Conservation (phyloP, 2,329 filamentous ascomycete genomes). For the Venturia nashicola region DNA sequence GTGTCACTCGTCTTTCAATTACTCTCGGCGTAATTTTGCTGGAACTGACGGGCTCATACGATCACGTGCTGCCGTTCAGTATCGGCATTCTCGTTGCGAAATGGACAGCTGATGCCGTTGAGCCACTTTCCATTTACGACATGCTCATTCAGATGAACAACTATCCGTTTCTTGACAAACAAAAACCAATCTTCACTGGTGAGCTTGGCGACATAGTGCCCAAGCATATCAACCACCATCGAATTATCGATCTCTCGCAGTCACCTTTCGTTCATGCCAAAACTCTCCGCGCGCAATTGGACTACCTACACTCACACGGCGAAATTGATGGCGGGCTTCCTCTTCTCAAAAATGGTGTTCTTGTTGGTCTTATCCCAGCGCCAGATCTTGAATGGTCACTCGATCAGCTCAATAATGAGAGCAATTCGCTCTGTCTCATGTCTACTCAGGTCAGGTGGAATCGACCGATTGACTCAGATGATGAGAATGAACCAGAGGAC, state of each 20-base stretch:
- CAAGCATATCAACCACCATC: conserved; percentile 52
- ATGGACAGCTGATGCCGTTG: conserved; percentile 92
- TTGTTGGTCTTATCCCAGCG: conserved; percentile 85
- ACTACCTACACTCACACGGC: conserved; percentile 68
- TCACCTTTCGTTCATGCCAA: conserved; percentile 69
- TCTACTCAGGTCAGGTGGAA: conserved; percentile 44
- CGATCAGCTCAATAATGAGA: conserved; percentile 69
- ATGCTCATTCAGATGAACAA: conserved; percentile 93
- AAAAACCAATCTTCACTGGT: conserved; percentile 80
- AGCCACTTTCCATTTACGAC: conserved; percentile 85
- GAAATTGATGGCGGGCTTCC: conserved; percentile 88
- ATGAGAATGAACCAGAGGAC: conserved; percentile 35
- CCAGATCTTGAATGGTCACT: conserved; percentile 89
- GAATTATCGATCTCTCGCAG: conserved; percentile 77
- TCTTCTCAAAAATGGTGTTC: conserved; percentile 63
- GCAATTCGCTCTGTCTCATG: conserved; percentile 70
- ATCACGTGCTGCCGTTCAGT: conserved; percentile 92
- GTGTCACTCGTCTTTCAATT: conserved; percentile 84
- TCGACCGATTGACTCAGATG: conserved; percentile 28
- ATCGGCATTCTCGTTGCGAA: conserved; percentile 88
- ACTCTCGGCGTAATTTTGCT: conserved; percentile 93
- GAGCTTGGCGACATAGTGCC: conserved; percentile 80
- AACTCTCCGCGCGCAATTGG: conserved; percentile 67
- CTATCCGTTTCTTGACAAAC: conserved; percentile 94
- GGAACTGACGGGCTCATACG: conserved; percentile 85